Evolutionary conservation across 1,284 basidiomycete genomes (phyloP).

Genomic region (Ceratobasidium papillatum): DNA sequence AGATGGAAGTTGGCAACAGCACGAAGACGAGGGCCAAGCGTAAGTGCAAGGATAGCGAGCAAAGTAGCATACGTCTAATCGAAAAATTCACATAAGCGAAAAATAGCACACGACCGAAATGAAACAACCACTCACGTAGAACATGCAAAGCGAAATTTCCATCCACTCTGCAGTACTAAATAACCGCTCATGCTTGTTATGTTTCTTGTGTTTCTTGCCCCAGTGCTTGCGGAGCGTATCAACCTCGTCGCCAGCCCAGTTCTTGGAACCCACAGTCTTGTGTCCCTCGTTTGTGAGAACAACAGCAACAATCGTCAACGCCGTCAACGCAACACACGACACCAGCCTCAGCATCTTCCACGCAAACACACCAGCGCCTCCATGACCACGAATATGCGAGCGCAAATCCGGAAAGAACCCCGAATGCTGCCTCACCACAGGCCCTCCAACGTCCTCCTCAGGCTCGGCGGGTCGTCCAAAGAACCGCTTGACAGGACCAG

Average conservation of each 20-base stretch:
- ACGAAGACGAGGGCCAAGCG: constrained; percentile 16
- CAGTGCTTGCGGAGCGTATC: constrained; percentile 41
- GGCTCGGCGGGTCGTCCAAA: neutral
- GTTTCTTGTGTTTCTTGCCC: constrained; percentile 41
- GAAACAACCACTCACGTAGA: constrained; percentile 39
- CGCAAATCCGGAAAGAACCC: constrained; percentile 34
- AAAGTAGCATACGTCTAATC: constrained; percentile 48
- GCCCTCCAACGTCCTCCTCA: neutral
- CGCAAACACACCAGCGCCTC: constrained; percentile 27
- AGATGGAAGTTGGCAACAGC: constrained; percentile 49
- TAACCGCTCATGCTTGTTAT: constrained; percentile 26
- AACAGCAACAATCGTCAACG: constrained; percentile 37
- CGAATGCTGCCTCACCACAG: constrained; percentile 5
- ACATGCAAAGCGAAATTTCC: constrained; percentile 42
- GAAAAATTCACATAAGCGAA: neutral
- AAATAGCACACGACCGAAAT: neutral
- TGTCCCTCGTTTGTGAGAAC: constrained; percentile 18
- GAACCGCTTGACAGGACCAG: constrained; percentile 8
- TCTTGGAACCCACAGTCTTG: constrained; percentile 14
- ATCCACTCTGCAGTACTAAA: constrained; percentile 44
- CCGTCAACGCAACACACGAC: constrained; percentile 32
- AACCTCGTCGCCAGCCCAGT: constrained; percentile 16
- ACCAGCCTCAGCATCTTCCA: constrained; percentile 37
- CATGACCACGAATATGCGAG: constrained; percentile 32
- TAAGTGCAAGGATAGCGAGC: constrained; percentile 44